phyloP scores from a whole-genome alignment of 1,284 basidiomycete species.

The Tylopilus sp. region DNA sequence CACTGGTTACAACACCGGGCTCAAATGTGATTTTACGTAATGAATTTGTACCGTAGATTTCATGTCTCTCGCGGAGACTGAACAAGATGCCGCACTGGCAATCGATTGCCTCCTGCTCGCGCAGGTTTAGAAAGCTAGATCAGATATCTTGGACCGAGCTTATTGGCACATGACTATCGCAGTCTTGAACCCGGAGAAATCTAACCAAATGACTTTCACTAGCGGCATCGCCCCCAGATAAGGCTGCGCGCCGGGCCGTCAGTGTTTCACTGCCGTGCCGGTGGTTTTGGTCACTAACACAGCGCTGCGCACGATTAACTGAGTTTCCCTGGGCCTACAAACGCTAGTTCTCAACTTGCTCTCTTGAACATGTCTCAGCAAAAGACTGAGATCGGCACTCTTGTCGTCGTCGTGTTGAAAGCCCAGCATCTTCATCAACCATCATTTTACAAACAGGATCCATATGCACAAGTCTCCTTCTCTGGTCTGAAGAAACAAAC shows the following conservation, averaged over 20 bases:
- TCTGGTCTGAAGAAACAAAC: conserved; percentile 53
- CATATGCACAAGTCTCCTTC: conserved; percentile 51
- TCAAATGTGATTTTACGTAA: no score
- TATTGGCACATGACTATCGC: not conserved
- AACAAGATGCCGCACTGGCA: no score
- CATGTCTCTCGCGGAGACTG: no score
- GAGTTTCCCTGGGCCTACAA: not conserved
- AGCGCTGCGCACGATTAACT: not conserved
- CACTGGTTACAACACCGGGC: not conserved
- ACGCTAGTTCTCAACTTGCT: not conserved
- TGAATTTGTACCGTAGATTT: no score
- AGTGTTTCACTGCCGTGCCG: not conserved
- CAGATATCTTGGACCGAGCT: not conserved
- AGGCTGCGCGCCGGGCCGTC: not conserved
- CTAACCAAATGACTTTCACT: no score
- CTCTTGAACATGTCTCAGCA: conserved; percentile 28
- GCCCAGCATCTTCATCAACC: conserved; percentile 68
- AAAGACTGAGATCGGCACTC: conserved; percentile 58
- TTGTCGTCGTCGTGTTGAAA: conserved; percentile 72
- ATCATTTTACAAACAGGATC: conserved; percentile 75
- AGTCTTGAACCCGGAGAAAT: no score
- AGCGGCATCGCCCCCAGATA: no score
- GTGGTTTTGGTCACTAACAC: not conserved
- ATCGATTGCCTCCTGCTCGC: not conserved
- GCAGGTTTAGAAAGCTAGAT: not conserved